Evolutionary conservation across 805 yeast species (phyloP), one percentile per base, ranked within the genome.

Genomic region (Schwanniomyces polymorphus): DNA sequence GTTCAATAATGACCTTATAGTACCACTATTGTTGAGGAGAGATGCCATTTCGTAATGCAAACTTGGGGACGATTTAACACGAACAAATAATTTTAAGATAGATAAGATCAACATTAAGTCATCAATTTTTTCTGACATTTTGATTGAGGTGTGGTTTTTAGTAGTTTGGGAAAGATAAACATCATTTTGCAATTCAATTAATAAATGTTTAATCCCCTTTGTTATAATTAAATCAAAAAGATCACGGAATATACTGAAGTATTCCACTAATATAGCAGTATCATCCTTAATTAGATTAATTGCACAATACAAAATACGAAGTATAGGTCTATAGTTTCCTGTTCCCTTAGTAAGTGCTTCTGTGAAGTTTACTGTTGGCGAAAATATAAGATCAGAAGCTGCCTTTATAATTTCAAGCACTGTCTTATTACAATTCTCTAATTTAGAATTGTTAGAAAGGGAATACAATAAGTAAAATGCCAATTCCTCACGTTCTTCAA

Each of bases 41-140:
- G 71, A 66, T 0, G 88, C 79, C 51, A 87, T 60, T 23, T 78
- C 77, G 4, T 70, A 53, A 38, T 76, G 75, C 47, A 85, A 70
- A 12, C 74, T 71, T 0, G 66, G 53, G 0, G 85, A 73, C 2
- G 81, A 74, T 1, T 77, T 74, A 37, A 84, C 60, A 7, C 64
- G 65, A 12, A 83, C 74, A 48, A 86, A 75, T 2, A 79, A 72
- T 52, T 86, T 80, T 60, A 86, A 72, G n/a, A 88, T 68, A 0
- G 88, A 80, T 10, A 88, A 72, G 8, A 88, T 69, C 51, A 87
- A 65, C 31, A 80, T 67, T 33, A 88, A 61, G 58, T 88, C 94
- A 51, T 86, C 91, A 23, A 84, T 72, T 52, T 78, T 79, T 23
- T 78, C 80, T 34, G 69, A 65, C 44, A 80, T 59, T 29, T 74